phyloP scores from a whole-genome alignment of 495 filamentous ascomycete genomes.

The Hyaloscypha variabilis region DNA sequence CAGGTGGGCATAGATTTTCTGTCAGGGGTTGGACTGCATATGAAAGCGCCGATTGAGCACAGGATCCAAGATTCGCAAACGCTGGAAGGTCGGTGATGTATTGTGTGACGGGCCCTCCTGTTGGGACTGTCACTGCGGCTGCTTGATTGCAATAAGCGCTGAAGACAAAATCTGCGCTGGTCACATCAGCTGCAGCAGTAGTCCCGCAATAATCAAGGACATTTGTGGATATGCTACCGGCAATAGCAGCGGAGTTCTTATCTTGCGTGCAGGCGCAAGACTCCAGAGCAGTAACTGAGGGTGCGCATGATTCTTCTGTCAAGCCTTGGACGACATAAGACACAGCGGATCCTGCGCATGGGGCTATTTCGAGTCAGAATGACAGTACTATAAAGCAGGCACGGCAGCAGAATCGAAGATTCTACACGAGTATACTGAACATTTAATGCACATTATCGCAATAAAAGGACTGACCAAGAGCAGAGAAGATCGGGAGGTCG shows the following conservation, averaged over 20 bases:
- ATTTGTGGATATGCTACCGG: constrained; percentile 34
- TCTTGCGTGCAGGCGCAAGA: constrained; percentile 53
- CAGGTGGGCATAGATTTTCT: constrained; percentile 39
- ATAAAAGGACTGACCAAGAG: neutral
- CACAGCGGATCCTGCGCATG: constrained; percentile 46
- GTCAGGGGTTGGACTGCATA: constrained; percentile 42
- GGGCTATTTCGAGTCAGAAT: constrained; percentile 32
- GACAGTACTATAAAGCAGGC: no score
- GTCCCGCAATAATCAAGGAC: constrained; percentile 44
- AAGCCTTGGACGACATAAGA: constrained; percentile 42
- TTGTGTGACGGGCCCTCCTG: constrained; percentile 43
- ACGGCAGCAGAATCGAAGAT: no score
- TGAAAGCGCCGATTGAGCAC: constrained; percentile 41
- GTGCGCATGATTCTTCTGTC: constrained; percentile 44
- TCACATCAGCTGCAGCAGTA: constrained; percentile 47
- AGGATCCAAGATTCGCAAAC: constrained; percentile 44
- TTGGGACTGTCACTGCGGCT: constrained; percentile 26
- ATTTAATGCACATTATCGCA: neutral
- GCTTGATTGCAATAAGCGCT: constrained; percentile 50
- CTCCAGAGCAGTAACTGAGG: constrained; percentile 42
- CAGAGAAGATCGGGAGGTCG: constrained; percentile 11
- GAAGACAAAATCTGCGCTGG: constrained; percentile 45
- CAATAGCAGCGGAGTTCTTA: constrained; percentile 35
- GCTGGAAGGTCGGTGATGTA: constrained; percentile 52
- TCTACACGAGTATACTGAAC: neutral